phyloP scores from a whole-genome alignment of 1,284 basidiomycete genomes.

The Albatrellus sp. region DNA sequence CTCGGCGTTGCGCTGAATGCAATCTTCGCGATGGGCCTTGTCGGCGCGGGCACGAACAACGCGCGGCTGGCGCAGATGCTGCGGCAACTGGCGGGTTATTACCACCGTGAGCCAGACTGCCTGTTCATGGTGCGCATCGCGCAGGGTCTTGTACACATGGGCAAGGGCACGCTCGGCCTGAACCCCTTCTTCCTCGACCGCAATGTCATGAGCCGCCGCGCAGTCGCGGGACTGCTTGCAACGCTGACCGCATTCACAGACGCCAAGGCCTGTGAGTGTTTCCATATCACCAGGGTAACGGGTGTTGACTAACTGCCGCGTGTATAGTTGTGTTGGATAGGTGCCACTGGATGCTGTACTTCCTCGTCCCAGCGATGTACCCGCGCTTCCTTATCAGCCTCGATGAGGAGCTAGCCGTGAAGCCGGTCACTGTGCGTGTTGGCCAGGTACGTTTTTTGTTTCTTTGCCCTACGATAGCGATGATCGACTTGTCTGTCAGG shows the following conservation, averaged over 20 bases:
- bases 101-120: slow-evolving; percentile 95
- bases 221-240: slow-evolving; percentile 85
- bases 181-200: slow-evolving; percentile 97
- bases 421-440: slow-evolving; percentile 88
- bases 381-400: slow-evolving; percentile 97
- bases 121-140: slow-evolving; percentile 95
- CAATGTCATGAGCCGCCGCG: slow-evolving; percentile 80
- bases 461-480: background rate
- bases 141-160: slow-evolving; percentile 97
- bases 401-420: slow-evolving; percentile 77
- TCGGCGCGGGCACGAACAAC: slow-evolving; percentile 98
- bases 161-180: slow-evolving; percentile 96
- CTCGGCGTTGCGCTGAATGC: slow-evolving; percentile 92
- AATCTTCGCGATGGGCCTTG: slow-evolving; percentile 97
- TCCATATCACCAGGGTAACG: slow-evolving; percentile 1
- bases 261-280: slow-evolving; percentile 74
- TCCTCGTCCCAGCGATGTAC: slow-evolving; percentile 92
- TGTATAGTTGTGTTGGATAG: slow-evolving; percentile 78
- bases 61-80: slow-evolving; percentile 97
- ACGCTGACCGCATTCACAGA: slow-evolving; percentile 90
- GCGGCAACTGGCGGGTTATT: slow-evolving; percentile 91
- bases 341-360: slow-evolving; percentile 98
- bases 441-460: slow-evolving; percentile 53
- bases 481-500: slow-evolving; percentile 27
- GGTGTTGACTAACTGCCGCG: slow-evolving; percentile 3